Conservation (phyloP, 257 asterid genomes). For the Solanum pimpinellifolium region DNA sequence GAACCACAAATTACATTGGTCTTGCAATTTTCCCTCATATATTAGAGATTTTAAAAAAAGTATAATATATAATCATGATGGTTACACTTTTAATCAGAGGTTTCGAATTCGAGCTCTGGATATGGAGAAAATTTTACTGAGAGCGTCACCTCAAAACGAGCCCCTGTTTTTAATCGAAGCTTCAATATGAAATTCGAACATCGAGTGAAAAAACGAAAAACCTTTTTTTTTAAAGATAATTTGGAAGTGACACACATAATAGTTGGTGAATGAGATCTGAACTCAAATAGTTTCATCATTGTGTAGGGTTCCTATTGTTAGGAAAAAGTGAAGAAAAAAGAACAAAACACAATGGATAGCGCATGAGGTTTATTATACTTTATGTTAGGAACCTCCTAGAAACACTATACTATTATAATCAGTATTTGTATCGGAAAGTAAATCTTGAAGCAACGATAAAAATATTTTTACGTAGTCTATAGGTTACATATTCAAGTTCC, state of each 20-base stretch:
- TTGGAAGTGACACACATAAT: neutral
- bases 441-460: neutral
- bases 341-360: neutral
- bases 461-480: neutral
- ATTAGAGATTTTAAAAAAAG: neutral
- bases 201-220: too few relatives aligned
- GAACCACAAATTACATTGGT: neutral
- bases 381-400: neutral
- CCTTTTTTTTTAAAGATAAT: neutral
- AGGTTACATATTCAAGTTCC: neutral
- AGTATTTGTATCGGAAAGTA: neutral
- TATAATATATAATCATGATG: neutral
- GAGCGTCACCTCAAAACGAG: too few relatives aligned
- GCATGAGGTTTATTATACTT: neutral
- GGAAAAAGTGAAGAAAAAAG: neutral
- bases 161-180: rapidly evolving
- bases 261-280: neutral
- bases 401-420: neutral
- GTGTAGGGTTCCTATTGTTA: neutral
- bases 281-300: neutral
- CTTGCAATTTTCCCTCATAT: neutral
- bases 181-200: too few relatives aligned
- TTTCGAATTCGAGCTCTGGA: too few relatives aligned
- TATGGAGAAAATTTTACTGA: too few relatives aligned
- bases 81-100: too few relatives aligned